Base-by-base conservation (phyloP, 768 basidiomycete species). In the Naganishia antarctica region DNA sequence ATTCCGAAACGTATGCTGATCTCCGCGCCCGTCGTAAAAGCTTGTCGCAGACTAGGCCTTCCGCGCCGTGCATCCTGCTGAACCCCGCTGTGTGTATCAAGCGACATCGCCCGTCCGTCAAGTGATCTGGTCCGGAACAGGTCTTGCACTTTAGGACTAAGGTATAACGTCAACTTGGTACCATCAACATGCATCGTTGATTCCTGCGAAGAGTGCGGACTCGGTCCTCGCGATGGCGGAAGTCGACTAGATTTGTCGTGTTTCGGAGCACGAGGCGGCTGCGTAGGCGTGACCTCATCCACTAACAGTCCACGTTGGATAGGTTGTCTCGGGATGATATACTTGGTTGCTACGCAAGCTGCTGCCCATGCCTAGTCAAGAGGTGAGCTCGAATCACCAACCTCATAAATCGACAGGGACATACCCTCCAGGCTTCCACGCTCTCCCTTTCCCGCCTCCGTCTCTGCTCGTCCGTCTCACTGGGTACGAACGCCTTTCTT, bases 381-480 rank as follows among this genome's bases (percentile, higher is more conserved):
- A 48, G 32, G n/a, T 41, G 34, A 47, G 46, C 44, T 18, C 31
- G 25, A 7, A 9, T 28, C 23, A 47, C 13, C 16, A 2, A 6
- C 44, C 31, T 5, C 11, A 62, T 29, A n/a, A 18, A 29, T 53
- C 9, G 29, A 23, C 26, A 49, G 25, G 45, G 25, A 47, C 62
- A 31, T 46, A 63, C 62, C 62, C 32, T 63, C 62, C 62, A 63
- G 7, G 34, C 44, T 41, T 51, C 51, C 16, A 63, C 62, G 37
- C 40, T 57, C 31, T 63, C 49, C 62, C 28, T 46, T 44, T 63
- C 62, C 16, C 62, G 48, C 41, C 43, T 63, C 34, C 48, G 48
- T 50, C 62, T 53, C 49, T 63, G 49, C 50, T 32, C 49, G 0
- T 63, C 62, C 37, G 40, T 63, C 62, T 63, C 62, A 45, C 46